Evolutionary conservation across 2,329 filamentous ascomycete genomes (phyloP), one percentile per base, ranked within the genome.

Genomic region (Basipetospora chlamydospora): DNA sequence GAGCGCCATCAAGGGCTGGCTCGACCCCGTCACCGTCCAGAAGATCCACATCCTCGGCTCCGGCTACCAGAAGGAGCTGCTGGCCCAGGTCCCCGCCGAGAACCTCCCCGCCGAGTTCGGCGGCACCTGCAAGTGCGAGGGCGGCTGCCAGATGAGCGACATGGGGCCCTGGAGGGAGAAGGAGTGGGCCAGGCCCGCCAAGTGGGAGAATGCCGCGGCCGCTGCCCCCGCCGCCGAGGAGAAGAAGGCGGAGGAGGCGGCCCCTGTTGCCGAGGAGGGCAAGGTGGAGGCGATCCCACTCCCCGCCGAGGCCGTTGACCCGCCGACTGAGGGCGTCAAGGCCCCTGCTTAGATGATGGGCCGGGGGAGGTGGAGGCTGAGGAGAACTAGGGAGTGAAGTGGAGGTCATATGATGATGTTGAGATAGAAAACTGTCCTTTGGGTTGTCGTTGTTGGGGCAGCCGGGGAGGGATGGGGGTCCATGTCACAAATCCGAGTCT

Each of bases 11-110:
- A 95, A 92, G 71, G 77, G 77, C 46, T 96, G 90, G 75, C 72
- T 98, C 50, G 90, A 98, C 63, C 90, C 90, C 35, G 86, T 98
- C 52, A 98, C 90, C 33, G 87, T 93, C 42, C 70, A 79, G 55
- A 98, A 98, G 75, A 98, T 98, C 54, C 77, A 93, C 61, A 78
- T 98, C 39, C 70, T 96, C 26, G 85, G 87, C 45, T 63, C 66
- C 45, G 66, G 73, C 41, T 96, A 95, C 66, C 72, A 92, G 67
- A 75, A 72, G 51, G 83, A 94, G 58, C 67, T 98, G 39, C 66
- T 94, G 42, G 69, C 64, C 40, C 90, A 98, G 63, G 73, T 98
- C 3, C 80, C 86, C 2, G 69, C 76, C 37, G 87, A 95, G 70
- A 95, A 93, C 63, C 67, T 98, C 42, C 90, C 90, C 43, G 78